Conservation (phyloP, 192 early-diverging fungal species). For the Coemansia sp. region DNA sequence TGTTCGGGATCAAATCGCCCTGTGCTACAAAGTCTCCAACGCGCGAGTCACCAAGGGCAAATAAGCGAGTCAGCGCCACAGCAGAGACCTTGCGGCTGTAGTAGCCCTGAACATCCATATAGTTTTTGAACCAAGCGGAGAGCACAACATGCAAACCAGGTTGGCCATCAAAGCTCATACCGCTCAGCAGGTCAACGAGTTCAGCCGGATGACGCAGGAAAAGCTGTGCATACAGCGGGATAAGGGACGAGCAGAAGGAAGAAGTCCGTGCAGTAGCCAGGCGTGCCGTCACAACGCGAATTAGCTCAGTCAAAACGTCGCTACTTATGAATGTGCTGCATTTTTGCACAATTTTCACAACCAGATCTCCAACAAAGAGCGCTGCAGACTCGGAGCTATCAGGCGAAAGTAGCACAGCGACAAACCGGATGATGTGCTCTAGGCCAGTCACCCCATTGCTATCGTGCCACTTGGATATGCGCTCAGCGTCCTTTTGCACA, state of each 20-base stretch:
- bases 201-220: constrained; percentile 67
- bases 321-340: constrained; percentile 35
- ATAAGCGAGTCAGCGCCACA: constrained; percentile 75
- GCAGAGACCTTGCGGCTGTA: constrained; percentile 79
- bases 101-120: constrained; percentile 77
- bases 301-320: constrained; percentile 66
- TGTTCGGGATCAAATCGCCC: constrained; percentile 71
- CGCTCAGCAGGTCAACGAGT: constrained; percentile 71
- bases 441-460: constrained; percentile 60
- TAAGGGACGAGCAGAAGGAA: constrained; percentile 80
- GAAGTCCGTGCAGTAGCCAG: constrained; percentile 72
- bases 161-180: constrained; percentile 56
- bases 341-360: constrained; percentile 83
- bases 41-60: constrained; percentile 64
- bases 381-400: constrained; percentile 74
- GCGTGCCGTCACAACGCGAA: constrained; percentile 72
- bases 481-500: constrained; percentile 72
- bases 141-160: constrained; percentile 79
- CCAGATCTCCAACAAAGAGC: constrained; percentile 88
- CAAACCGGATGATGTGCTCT: constrained; percentile 76
- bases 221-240: constrained; percentile 87
- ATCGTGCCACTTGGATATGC: constrained; percentile 75
- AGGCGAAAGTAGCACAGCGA: constrained; percentile 78
- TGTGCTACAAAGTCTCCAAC: constrained; percentile 68
- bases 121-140: constrained; percentile 79